Percentiles rank a stretch among this genome's conserved stretches.
Conservation (phyloP, 495 filamentous ascomycete species). For the Tuber calosporum region DNA sequence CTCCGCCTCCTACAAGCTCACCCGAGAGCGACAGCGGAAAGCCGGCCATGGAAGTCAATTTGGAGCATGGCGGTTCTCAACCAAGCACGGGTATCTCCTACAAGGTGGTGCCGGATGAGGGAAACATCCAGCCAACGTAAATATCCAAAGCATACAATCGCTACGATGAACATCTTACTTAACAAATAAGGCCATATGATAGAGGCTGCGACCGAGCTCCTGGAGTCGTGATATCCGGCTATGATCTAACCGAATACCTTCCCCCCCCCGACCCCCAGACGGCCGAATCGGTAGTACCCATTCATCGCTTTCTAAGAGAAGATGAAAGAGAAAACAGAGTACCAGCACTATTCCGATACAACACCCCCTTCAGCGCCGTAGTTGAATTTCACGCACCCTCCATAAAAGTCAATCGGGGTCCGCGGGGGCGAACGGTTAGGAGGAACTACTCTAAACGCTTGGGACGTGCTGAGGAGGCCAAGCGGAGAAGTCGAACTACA, state of each 20-base stretch:
- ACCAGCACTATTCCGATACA: not conserved
- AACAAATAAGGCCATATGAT: not conserved
- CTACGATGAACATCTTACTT: not conserved
- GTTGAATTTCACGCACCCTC: not conserved
- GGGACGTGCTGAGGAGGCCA: too few relatives aligned
- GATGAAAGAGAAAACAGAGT: not conserved
- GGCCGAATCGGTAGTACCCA: not conserved
- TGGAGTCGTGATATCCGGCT: not conserved
- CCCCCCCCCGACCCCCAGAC: not conserved
- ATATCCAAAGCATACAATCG: not conserved
- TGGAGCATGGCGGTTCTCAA: not conserved
- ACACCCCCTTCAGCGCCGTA: not conserved
- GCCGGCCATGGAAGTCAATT: not conserved
- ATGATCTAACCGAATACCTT: not conserved
- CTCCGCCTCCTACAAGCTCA: not conserved
- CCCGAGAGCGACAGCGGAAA: not conserved
- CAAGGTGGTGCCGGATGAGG: not conserved
- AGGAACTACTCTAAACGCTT: not conserved
- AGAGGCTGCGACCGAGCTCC: not conserved
- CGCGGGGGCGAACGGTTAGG: not conserved
- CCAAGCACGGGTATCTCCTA: not conserved
- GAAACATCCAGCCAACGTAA: not conserved
- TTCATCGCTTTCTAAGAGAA: not conserved
- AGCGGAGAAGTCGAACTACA: not conserved
- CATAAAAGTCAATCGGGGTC: not conserved